Conservation (phyloP, 2,329 filamentous ascomycete species). For the Stachybotrys echinatus region DNA sequence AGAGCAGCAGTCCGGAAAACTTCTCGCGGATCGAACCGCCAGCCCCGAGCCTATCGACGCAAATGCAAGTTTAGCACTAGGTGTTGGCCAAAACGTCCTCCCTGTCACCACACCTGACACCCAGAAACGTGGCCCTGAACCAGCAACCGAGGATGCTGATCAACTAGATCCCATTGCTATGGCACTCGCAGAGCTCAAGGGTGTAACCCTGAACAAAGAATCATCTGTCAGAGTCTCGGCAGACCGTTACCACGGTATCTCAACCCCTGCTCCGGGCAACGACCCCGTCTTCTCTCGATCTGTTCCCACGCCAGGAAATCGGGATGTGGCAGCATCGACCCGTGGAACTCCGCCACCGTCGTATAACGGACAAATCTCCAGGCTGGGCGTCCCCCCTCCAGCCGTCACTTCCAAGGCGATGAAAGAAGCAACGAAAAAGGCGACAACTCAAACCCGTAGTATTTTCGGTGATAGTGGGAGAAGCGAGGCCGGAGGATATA, state of each 20-base stretch:
- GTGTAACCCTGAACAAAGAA: constrained; percentile 70
- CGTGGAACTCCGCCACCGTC: constrained; percentile 80
- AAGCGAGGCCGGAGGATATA: constrained; percentile 18
- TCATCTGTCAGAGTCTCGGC: constrained; percentile 82
- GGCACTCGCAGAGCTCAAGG: constrained; percentile 89
- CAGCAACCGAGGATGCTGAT: constrained; percentile 39
- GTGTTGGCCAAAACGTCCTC: constrained; percentile 94
- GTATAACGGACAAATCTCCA: constrained; percentile 68
- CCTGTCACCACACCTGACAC: constrained; percentile 78
- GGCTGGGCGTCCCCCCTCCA: constrained; percentile 82
- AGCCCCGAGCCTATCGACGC: constrained; percentile 89
- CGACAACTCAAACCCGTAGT: constrained; percentile 73
- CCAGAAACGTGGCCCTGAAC: constrained; percentile 26
- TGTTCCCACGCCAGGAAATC: constrained; percentile 52
- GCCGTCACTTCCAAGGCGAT: constrained; percentile 92
- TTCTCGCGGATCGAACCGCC: constrained; percentile 37
- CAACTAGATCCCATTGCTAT: constrained; percentile 84
- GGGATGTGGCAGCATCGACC: constrained; percentile 47
- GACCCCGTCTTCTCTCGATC: constrained; percentile 36
- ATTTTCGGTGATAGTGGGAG: constrained; percentile 57
- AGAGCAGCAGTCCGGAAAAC: constrained; percentile 26
- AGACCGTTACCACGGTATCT: constrained; percentile 89
- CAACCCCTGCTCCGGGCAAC: constrained; percentile 58
- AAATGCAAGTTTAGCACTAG: constrained; percentile 85
- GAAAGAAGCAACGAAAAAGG: constrained; percentile 91